Percentiles rank a stretch among this genome's conserved stretches.
phyloP scores from a whole-genome alignment of 129 eudicot species.

The Saussurea involucrata region DNA sequence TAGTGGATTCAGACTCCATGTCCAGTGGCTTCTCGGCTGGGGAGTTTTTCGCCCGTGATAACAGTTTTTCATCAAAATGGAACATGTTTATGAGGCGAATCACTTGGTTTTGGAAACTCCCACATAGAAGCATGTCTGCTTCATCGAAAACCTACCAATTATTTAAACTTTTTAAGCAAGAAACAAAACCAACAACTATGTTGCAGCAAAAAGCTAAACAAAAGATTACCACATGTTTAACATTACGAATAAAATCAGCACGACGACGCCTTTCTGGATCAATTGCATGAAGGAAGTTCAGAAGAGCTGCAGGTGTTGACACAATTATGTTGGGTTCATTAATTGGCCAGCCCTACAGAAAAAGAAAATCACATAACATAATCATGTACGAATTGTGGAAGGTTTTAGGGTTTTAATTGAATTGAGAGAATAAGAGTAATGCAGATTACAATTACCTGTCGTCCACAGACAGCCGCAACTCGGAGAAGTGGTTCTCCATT shows the following conservation, averaged over 20 bases:
- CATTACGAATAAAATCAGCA: slow-evolving; percentile 62
- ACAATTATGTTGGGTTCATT: slow-evolving; percentile 76
- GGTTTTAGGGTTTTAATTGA: neutral
- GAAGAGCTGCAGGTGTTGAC: slow-evolving; percentile 94
- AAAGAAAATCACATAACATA: neutral
- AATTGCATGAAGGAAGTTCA: slow-evolving; percentile 75
- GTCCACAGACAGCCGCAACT: slow-evolving; percentile 83
- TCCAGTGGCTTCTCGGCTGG: slow-evolving; percentile 27
- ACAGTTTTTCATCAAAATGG: slow-evolving; percentile 87
- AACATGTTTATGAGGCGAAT: slow-evolving; percentile 92
- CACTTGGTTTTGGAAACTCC: slow-evolving; percentile 96
- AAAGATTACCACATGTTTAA: slow-evolving; percentile 75
- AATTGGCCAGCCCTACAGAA: slow-evolving; percentile 75
- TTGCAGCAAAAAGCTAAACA: neutral
- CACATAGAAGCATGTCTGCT: slow-evolving; percentile 94
- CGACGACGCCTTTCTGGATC: slow-evolving; percentile 75
- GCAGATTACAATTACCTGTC: slow-evolving; percentile 46
- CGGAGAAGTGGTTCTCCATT: slow-evolving; percentile 76
- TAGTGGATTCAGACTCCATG: slow-evolving; percentile 26
- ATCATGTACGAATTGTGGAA: no score
- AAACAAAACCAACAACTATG: neutral
- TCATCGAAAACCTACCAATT: slow-evolving; percentile 85
- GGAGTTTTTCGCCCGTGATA: slow-evolving; percentile 52
- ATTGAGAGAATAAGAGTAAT: neutral
- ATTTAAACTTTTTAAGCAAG: neutral